Evolutionary conservation across 257 asterid species (phyloP).

Genomic region (Verbascum thapsus): DNA sequence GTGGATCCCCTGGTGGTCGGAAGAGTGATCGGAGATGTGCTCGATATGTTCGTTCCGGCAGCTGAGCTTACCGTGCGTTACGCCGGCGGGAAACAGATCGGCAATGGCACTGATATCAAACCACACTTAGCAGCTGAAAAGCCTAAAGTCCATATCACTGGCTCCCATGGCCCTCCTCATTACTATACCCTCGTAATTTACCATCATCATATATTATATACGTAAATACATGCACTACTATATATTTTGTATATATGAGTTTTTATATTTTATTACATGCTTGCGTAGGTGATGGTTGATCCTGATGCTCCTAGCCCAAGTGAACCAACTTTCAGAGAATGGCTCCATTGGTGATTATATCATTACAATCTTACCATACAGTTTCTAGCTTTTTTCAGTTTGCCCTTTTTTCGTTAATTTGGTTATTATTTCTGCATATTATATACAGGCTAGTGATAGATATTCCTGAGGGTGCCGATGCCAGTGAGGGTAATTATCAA

Average conservation of each 20-base stretch:
- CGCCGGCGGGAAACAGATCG: conserved; percentile 33
- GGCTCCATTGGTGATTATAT: conserved; percentile 51
- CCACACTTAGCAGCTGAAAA: conserved; percentile 38
- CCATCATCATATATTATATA: not conserved
- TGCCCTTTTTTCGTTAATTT: not conserved
- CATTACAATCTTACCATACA: too few relatives aligned
- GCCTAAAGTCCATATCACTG: conserved; percentile 43
- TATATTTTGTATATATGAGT: not conserved
- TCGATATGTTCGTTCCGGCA: conserved; percentile 53
- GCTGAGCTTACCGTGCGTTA: conserved; percentile 43
- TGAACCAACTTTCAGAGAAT: conserved; percentile 55
- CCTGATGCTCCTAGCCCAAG: conserved; percentile 68
- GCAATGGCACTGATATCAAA: conserved; percentile 39
- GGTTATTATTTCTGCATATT: not conserved
- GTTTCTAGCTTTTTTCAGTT: not conserved
- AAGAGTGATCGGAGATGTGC: conserved; percentile 54
- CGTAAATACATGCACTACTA: not conserved
- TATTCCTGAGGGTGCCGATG: conserved; percentile 47
- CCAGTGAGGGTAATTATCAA: conserved; percentile 37
- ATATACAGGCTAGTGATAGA: conserved; percentile 49
- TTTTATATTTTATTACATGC: not conserved
- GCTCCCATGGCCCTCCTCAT: conserved; percentile 29
- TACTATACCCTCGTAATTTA: conserved; percentile 50
- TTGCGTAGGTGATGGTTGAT: conserved; percentile 56
- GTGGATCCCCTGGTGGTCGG: conserved; percentile 56